Evolutionary conservation across 768 basidiomycete genomes (phyloP).

Genomic region (Omphalotus guepiniiformis): DNA sequence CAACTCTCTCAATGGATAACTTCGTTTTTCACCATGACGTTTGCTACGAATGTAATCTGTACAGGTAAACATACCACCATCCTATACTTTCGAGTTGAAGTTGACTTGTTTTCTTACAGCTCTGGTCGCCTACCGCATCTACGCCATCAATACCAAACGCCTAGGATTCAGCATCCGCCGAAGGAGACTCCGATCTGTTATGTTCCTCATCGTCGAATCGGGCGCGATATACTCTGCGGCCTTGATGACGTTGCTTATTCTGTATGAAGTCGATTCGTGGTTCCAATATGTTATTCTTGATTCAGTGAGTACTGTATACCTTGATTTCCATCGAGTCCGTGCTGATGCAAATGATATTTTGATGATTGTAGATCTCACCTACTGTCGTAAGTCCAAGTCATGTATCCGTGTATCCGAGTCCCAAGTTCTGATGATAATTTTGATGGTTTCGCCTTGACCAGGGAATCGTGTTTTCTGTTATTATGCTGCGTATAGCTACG

Average conservation of each 20-base stretch:
- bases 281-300: slow-evolving; percentile 15
- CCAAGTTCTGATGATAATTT: neutral
- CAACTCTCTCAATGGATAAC: slow-evolving; percentile 10
- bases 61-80: slow-evolving; percentile 10
- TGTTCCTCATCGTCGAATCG: slow-evolving; percentile 16
- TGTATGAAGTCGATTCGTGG: slow-evolving; percentile 10
- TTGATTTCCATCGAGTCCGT: no score
- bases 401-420: no score
- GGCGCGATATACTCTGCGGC: slow-evolving; percentile 14
- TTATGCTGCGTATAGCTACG: slow-evolving; percentile 25
- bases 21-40: slow-evolving; percentile 16
- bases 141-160: slow-evolving; percentile 6
- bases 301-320: slow-evolving; percentile 10
- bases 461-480: slow-evolving; percentile 25
- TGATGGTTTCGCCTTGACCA: slow-evolving; percentile 1
- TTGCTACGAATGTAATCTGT: slow-evolving; percentile 18
- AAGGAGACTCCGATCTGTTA: slow-evolving; percentile 8
- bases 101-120: slow-evolving; percentile 6
- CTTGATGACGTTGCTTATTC: slow-evolving; percentile 8
- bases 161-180: neutral
- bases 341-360: neutral
- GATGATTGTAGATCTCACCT: neutral
- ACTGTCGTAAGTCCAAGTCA: neutral
- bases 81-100: slow-evolving; percentile 5
- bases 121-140: slow-evolving; percentile 16